Conservation (phyloP, 2,329 filamentous ascomycete species). For the Aspergillus udagawae region DNA sequence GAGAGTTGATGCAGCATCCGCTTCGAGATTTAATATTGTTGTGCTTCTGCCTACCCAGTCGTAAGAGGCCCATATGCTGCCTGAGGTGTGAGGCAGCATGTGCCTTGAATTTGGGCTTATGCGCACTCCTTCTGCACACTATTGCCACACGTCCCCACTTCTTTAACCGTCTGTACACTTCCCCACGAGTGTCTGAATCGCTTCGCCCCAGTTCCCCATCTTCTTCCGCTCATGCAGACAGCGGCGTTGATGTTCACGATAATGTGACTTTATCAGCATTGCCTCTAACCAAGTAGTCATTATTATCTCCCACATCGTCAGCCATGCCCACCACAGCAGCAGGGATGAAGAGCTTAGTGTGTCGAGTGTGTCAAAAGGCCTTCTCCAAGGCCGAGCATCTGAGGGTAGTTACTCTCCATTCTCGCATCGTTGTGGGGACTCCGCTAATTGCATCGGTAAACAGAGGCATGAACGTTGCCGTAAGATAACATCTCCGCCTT, state of each 20-base stretch:
- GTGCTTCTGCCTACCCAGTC: not conserved
- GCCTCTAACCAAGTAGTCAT: not conserved
- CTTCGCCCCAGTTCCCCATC: not conserved
- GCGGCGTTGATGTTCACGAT: not conserved
- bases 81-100: not conserved
- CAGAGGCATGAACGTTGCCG: conserved; percentile 44
- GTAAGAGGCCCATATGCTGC: not conserved
- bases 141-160: not conserved
- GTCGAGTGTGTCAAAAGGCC: conserved; percentile 38
- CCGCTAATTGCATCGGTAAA: conserved; percentile 10
- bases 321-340: conserved; percentile 8
- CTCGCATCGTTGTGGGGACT: conserved; percentile 10
- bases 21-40: not conserved
- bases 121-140: not conserved
- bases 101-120: no score
- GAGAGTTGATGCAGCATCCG: not conserved
- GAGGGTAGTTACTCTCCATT: conserved; percentile 25
- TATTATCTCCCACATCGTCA: not conserved
- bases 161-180: no score
- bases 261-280: not conserved
- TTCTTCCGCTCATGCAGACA: not conserved
- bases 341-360: conserved; percentile 30
- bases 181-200: no score
- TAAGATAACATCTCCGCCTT: conserved; percentile 22
- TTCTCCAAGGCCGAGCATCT: conserved; percentile 43